Base-by-base conservation (phyloP, 1,284 basidiomycete genomes). In the Cryptococcus sp. region DNA sequence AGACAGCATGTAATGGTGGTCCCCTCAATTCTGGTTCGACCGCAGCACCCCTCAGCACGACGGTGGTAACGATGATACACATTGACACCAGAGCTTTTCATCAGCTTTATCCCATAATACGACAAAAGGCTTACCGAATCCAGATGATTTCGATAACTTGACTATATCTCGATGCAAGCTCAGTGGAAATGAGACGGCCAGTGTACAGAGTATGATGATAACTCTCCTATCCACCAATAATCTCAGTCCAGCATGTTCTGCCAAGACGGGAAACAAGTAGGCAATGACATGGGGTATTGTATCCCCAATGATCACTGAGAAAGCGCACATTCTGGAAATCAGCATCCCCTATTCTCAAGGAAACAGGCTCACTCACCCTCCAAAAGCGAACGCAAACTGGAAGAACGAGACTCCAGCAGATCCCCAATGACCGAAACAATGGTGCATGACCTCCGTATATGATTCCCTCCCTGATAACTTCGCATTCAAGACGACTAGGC, bases 161-260 rank as follows among this genome's bases (percentile, higher is more conserved):
- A 96, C 89, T 63, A 99, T 98, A 73, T 97, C 91, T 49, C 94
- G 88, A 72, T 98, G 91, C 18, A 99, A 81, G 4, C 90, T 94
- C 32, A 99, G 82, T 0, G 96, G 96, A 70, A 92, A 98, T 4
- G 92, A 94, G 52, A 98, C 85, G 63, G 84, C 83, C 51, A 88
- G 74, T 1, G 91, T 96, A 76, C 87, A 88, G 46, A 92, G 78
- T 48, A 83, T 78, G 60, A 94, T 92, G 70, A 97, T 80, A 73
- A 96, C 91, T 67, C 88, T 84, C 39, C 96, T 86, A 70, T 92
- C 87, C 46, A 86, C 81, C 66, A 98, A 79, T 54, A 94, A 76
- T 24, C 78, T 83, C 52, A 91, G 80, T 49, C 92, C 76, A 52
- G 87, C 65, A 83, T 84, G 55, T 74, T 78, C 51, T 77, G 70